These are phyloP conservation scores for Solanum commersonii DNA, from an alignment of 257 asterid species.

Conservation along the genomic window DNA sequence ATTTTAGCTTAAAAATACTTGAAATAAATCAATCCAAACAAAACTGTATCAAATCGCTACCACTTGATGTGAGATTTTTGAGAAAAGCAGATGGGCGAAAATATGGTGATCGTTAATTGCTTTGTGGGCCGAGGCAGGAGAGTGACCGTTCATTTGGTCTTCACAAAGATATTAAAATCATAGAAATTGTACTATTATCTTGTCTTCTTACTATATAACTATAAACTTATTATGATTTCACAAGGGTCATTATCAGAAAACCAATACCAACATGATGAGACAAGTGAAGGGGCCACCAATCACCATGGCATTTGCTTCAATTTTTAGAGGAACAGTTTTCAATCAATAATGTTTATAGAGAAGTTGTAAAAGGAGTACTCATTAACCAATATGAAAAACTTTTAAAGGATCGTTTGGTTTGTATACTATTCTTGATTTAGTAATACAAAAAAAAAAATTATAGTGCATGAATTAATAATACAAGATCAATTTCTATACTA, in stretches of 20 bases:
- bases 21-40: too few species aligned
- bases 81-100: background rate
- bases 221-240: background rate
- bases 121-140: background rate
- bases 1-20: too few species aligned
- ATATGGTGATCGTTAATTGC: background rate
- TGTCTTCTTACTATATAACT: background rate
- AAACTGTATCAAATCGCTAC: background rate
- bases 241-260: background rate
- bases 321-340: background rate
- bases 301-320: background rate
- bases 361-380: background rate
- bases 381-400: background rate
- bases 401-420: background rate
- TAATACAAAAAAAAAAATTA: too few species aligned
- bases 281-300: background rate
- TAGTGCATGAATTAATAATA: background rate
- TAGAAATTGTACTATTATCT: background rate
- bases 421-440: background rate
- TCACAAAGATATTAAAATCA: background rate
- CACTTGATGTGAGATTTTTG: background rate
- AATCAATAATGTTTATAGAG: background rate
- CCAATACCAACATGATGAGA: background rate
- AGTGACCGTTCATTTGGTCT: background rate
- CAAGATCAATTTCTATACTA: too few species aligned